A percentile compares a stretch with the other conserved stretches of the same genome.
Evolutionary conservation across 179 eudicot species (phyloP).

Genomic region (Camellia oleifera): DNA sequence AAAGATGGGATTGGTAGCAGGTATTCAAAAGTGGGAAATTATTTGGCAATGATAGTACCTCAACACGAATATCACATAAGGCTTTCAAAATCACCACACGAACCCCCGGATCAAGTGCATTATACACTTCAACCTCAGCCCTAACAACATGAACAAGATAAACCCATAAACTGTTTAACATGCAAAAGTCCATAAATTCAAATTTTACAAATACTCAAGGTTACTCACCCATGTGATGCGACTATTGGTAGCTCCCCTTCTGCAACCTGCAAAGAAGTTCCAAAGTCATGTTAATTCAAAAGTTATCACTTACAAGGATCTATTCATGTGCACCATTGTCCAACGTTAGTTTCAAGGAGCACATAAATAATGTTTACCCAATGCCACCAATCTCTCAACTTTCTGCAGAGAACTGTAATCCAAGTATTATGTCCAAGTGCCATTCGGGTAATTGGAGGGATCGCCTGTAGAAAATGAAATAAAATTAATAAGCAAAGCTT

Average conservation of each 20-base stretch:
- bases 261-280: slow-evolving; percentile 64
- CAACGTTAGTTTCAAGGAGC: slow-evolving; percentile 6
- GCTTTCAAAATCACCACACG: slow-evolving; percentile 92
- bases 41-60: slow-evolving; percentile 47
- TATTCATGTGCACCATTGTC: slow-evolving; percentile 7
- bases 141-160: slow-evolving; percentile 35
- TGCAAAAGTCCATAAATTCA: neutral
- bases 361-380: slow-evolving; percentile 57
- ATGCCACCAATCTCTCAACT: slow-evolving; percentile 98
- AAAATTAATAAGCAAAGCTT: slow-evolving; percentile 6
- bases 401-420: slow-evolving; percentile 94
- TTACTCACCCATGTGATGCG: slow-evolving; percentile 83
- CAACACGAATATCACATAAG: slow-evolving; percentile 95
- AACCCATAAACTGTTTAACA: slow-evolving; percentile 12
- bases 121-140: slow-evolving; percentile 79
- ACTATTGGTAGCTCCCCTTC: slow-evolving; percentile 95
- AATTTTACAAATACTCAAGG: slow-evolving; percentile 18
- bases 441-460: slow-evolving; percentile 93
- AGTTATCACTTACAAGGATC: slow-evolving; percentile 9
- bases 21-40: neutral
- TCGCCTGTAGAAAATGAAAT: slow-evolving; percentile 44
- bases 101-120: slow-evolving; percentile 72
- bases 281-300: slow-evolving; percentile 15
- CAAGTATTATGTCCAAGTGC: slow-evolving; percentile 90
- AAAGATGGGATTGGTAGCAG: neutral